A percentile compares a stretch with the other conserved stretches of the same genome.
Evolutionary conservation across 2,329 filamentous ascomycete species (phyloP).

Genomic region (Byssothecium circinans): DNA sequence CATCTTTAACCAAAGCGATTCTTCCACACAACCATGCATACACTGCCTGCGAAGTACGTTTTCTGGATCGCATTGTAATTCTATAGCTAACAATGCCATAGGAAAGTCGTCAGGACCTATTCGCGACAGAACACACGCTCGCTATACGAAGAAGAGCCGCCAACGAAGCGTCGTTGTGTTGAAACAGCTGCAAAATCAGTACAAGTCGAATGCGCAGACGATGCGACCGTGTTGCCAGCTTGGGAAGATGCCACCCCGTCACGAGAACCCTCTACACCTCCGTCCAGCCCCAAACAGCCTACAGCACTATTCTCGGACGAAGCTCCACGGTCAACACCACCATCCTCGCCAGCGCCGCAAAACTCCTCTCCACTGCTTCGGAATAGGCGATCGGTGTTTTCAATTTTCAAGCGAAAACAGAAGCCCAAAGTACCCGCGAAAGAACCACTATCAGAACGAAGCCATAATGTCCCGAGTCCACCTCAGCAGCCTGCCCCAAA

Average conservation of each 20-base stretch:
- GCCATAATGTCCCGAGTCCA: constrained; percentile 39
- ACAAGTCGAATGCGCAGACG: constrained; percentile 16
- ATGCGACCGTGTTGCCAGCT: neutral
- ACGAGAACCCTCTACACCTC: constrained; percentile 15
- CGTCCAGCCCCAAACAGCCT: constrained; percentile 37
- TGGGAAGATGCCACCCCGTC: constrained; percentile 5
- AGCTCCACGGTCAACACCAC: constrained; percentile 27
- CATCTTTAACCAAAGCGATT: constrained; percentile 7
- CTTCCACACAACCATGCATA: constrained; percentile 23
- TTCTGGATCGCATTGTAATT: neutral
- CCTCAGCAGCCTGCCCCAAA: constrained; percentile 26
- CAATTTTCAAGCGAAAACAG: constrained; percentile 45
- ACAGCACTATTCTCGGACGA: constrained; percentile 48
- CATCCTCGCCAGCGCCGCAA: constrained; percentile 31
- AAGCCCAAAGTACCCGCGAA: constrained; percentile 17
- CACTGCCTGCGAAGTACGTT: constrained; percentile 28
- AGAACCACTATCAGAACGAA: constrained; percentile 26
- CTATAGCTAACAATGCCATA: constrained; percentile 19
- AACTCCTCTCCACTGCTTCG: constrained; percentile 27
- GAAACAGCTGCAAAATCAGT: constrained; percentile 13
- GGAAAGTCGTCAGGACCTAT: constrained; percentile 40
- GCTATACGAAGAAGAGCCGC: constrained; percentile 34
- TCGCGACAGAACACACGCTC: constrained; percentile 38
- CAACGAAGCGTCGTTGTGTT: constrained; percentile 43
- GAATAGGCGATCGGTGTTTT: constrained; percentile 53